Conservation (phyloP, 768 basidiomycete genomes). For the Tulasnella sp. region DNA sequence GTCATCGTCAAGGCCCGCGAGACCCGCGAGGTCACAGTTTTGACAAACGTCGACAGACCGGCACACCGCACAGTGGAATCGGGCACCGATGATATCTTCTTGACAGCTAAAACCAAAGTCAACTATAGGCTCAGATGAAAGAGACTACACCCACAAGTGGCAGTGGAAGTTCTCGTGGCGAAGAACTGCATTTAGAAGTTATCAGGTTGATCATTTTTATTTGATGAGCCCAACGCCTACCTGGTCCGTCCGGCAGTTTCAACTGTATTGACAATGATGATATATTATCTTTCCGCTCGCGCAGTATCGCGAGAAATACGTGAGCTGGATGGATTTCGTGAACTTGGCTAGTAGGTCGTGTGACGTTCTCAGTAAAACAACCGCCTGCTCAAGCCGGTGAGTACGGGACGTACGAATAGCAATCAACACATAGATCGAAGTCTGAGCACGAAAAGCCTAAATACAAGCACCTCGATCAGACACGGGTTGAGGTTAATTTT, state of each 20-base stretch:
- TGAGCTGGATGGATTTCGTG: constrained; percentile 88
- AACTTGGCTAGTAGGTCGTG: constrained; percentile 61
- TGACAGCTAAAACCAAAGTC: constrained; percentile 47
- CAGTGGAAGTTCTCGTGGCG: too few relatives aligned
- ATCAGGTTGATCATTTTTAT: too few relatives aligned
- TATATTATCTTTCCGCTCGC: constrained; percentile 44
- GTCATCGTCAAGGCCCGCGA: constrained; percentile 65
- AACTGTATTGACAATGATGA: too few relatives aligned
- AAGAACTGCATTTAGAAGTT: too few relatives aligned
- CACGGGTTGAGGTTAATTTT: too few relatives aligned
- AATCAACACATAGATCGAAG: constrained; percentile 72
- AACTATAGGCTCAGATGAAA: too few relatives aligned
- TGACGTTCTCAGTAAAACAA: too few relatives aligned
- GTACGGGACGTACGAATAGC: constrained; percentile 54
- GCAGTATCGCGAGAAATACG: constrained; percentile 73
- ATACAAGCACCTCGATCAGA: too few relatives aligned
- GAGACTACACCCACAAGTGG: too few relatives aligned
- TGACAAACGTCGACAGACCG: constrained; percentile 75
- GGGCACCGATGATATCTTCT: constrained; percentile 81
- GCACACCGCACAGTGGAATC: constrained; percentile 89
- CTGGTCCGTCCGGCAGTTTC: too few relatives aligned
- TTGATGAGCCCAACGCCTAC: too few relatives aligned
- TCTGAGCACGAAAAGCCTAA: constrained; percentile 54
- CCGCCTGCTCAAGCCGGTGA: too few relatives aligned
- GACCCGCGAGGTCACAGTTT: constrained; percentile 76